phyloP scores from a whole-genome alignment of 163 green algal genomes.

The Chloroidium sp. region DNA sequence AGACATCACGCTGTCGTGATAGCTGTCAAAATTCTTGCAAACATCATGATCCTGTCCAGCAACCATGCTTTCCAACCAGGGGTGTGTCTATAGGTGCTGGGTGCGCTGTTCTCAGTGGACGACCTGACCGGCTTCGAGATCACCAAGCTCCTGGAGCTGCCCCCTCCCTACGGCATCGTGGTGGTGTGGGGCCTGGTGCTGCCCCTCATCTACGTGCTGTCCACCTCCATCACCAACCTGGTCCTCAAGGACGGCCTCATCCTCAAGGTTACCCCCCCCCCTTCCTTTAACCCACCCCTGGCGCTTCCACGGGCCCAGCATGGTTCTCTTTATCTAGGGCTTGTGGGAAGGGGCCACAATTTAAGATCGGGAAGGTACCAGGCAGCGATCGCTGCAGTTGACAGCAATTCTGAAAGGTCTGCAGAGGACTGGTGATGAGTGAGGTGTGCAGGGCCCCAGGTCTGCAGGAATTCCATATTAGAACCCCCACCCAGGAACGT shows the following conservation, averaged over 20 bases:
- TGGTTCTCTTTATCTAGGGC: not conserved
- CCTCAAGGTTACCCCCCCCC: constrained; percentile 45
- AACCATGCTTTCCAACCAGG: not conserved
- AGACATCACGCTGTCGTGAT: not conserved
- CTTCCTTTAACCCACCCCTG: not conserved
- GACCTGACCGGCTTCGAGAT: constrained; percentile 85
- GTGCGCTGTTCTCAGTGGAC: constrained; percentile 76
- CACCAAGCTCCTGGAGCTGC: constrained; percentile 78
- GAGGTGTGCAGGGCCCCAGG: too few relatives aligned
- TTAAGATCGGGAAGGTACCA: too few relatives aligned
- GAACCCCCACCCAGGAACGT: too few relatives aligned
- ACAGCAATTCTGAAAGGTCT: too few relatives aligned
- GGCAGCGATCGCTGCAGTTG: too few relatives aligned
- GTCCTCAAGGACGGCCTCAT: constrained; percentile 78
- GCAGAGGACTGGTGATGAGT: too few relatives aligned
- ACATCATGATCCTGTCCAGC: not conserved
- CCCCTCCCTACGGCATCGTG: constrained; percentile 74
- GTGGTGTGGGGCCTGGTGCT: constrained; percentile 76
- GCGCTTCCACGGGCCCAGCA: not conserved
- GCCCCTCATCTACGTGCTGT: constrained; percentile 70
- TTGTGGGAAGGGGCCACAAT: not conserved
- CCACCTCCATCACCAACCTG: constrained; percentile 68
- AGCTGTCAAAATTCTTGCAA: too few relatives aligned
- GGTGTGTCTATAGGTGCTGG: constrained; percentile 33
- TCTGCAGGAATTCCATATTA: too few relatives aligned